Conservation (phyloP, 768 basidiomycete species). For the Suillus subalutaceus region DNA sequence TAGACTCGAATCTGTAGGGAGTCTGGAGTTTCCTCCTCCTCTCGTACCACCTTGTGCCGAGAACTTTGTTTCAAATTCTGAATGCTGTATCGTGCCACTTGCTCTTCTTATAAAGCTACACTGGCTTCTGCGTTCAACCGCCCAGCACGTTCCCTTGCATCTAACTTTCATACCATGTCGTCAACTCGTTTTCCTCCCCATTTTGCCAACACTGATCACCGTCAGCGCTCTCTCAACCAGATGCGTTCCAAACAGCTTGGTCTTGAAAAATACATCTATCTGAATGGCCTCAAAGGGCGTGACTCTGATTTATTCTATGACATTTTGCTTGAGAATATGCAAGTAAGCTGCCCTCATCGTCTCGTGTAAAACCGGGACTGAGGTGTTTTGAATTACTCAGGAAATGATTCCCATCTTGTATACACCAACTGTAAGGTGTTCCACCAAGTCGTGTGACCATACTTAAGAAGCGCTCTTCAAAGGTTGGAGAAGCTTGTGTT, state of each 20-base stretch:
- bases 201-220: slow-evolving; percentile 52
- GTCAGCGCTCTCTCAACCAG: slow-evolving; percentile 57
- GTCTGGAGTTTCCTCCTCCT: neutral
- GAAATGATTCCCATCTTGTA: slow-evolving; percentile 72
- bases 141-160: slow-evolving; percentile 16
- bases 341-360: slow-evolving; percentile 38
- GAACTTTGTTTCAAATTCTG: slow-evolving; percentile 2
- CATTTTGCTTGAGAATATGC: slow-evolving; percentile 61
- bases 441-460: slow-evolving; percentile 15
- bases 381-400: slow-evolving; percentile 22
- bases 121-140: slow-evolving; percentile 14
- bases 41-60: slow-evolving; percentile 9
- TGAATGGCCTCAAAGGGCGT: slow-evolving; percentile 63
- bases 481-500: slow-evolving; percentile 74
- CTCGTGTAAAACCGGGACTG: slow-evolving; percentile 2
- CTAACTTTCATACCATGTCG: slow-evolving; percentile 30
- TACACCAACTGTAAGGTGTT: slow-evolving; percentile 62
- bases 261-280: slow-evolving; percentile 74
- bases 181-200: slow-evolving; percentile 47
- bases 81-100: slow-evolving; percentile 7
- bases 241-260: slow-evolving; percentile 56
- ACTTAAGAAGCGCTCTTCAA: slow-evolving; percentile 5
- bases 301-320: slow-evolving; percentile 70
- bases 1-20: neutral
- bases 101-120: slow-evolving; percentile 16